Evolutionary conservation across 257 asterid species (phyloP), one percentile per base, ranked within the genome.

Genomic region (Nemophila menziesii): DNA sequence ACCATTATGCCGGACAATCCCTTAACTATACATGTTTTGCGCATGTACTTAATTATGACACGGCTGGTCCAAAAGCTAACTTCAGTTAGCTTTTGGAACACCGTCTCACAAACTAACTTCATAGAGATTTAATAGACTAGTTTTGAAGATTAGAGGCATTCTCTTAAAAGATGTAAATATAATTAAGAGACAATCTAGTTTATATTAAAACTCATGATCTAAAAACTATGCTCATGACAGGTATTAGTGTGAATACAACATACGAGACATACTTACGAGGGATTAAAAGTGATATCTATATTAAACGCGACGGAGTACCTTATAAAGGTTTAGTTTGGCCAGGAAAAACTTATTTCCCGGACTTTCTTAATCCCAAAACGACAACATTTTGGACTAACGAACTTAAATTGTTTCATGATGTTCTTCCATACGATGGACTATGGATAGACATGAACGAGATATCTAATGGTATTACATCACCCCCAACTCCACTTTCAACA

Each of bases 381-480:
- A 69, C 47, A 46, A 34, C 22, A 20, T 83, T 58, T 43, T 87
- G 95, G 97, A 68, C 62, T 2, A 68, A 75, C 33, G 97, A 87
- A 63, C 73, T 83, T 51, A 67, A 65, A 29, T 39, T 65, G 5
- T 87, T 87, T 38, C 71, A 26, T 10, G 62, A 80, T 11, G 19
- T 58, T 49, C 69, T 83, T 24, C 76, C 89, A 0, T 55, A 77
- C 15, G 86, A 87, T 41, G 97, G 97, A 10, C 71, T 87, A 5
- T 87, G 97, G 97, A 65, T 87, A 16, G 97, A 87, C 73, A 87
- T 87, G 97, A 87, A 87, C 44, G 97, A 87, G 49, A 1, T 69
- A 18, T 73, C 97, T 16, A 87, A 87, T 24, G 33, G 33, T 24
- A 7, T 29, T 13, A 7, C 12, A 7, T 29, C 36, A 7, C 12